These are phyloP conservation scores for Rhizopogon vulgaris DNA, from an alignment of 768 basidiomycete genomes.

Conservation along the genomic window DNA sequence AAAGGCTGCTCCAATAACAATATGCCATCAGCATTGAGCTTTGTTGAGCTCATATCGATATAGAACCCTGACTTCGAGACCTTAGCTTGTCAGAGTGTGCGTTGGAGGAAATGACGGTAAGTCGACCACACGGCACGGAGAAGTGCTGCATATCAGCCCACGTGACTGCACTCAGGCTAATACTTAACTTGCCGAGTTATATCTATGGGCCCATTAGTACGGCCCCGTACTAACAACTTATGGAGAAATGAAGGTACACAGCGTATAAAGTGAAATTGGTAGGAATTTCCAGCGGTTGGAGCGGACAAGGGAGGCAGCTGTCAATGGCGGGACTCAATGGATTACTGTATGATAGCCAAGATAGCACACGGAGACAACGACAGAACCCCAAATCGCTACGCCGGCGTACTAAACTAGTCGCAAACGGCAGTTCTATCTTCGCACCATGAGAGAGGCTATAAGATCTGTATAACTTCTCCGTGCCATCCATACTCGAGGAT, in stretches of 20 bases:
- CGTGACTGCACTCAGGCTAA: slow-evolving; percentile 12
- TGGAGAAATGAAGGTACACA: too few relatives aligned
- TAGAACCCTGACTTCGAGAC: slow-evolving; percentile 1
- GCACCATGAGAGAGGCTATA: not conserved
- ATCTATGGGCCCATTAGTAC: too few relatives aligned
- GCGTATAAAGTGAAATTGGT: too few relatives aligned
- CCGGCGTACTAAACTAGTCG: too few relatives aligned
- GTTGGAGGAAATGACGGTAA: not conserved
- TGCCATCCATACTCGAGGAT: not conserved
- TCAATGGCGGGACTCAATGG: too few relatives aligned
- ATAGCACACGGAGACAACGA: too few relatives aligned
- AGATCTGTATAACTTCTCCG: not conserved
- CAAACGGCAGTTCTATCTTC: not conserved
- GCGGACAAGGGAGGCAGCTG: not conserved
- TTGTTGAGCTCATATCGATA: slow-evolving; percentile 31
- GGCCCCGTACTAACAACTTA: too few relatives aligned
- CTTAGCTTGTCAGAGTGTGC: not conserved
- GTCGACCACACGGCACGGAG: too few relatives aligned
- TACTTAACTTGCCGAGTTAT: too few relatives aligned
- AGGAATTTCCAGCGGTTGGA: not conserved
- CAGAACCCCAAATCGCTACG: too few relatives aligned
- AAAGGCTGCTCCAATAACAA: slow-evolving; percentile 85
- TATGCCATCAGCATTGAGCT: slow-evolving; percentile 65
- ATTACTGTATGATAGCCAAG: too few relatives aligned
- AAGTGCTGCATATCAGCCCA: slow-evolving; percentile 4